phyloP scores from a whole-genome alignment of 164 flowering plant genomes.

The Tinospora cordifolia region DNA sequence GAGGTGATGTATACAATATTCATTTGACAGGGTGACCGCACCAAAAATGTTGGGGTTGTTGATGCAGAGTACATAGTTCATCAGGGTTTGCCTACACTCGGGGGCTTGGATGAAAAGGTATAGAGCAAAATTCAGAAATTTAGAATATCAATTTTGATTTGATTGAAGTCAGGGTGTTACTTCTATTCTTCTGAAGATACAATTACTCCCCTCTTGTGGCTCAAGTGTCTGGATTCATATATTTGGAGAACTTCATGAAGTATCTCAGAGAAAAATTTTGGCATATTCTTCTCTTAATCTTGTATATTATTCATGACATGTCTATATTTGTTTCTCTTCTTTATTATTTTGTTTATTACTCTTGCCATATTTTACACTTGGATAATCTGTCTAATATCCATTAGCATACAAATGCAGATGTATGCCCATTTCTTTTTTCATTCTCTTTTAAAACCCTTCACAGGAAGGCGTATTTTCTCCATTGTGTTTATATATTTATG shows the following conservation, averaged over 20 bases:
- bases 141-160: background rate
- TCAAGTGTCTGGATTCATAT: too few relatives aligned
- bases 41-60: conserved; percentile 75
- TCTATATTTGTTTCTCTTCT: background rate
- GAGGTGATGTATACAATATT: background rate
- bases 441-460: background rate
- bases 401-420: background rate
- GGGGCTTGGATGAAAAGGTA: conserved; percentile 40
- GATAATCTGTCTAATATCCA: background rate
- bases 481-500: background rate
- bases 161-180: background rate
- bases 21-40: conserved; percentile 65
- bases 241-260: too few relatives aligned
- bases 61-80: conserved; percentile 78
- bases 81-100: conserved; percentile 73
- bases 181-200: too few relatives aligned
- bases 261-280: too few relatives aligned
- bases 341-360: background rate
- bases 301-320: background rate
- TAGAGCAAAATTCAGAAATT: background rate
- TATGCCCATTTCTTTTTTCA: background rate
- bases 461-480: background rate
- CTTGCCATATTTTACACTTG: background rate
- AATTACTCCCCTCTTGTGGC: too few relatives aligned
- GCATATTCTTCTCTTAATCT: too few relatives aligned